phyloP scores from a whole-genome alignment of 2,329 filamentous ascomycete species.

The Diplocarpon rosae region DNA sequence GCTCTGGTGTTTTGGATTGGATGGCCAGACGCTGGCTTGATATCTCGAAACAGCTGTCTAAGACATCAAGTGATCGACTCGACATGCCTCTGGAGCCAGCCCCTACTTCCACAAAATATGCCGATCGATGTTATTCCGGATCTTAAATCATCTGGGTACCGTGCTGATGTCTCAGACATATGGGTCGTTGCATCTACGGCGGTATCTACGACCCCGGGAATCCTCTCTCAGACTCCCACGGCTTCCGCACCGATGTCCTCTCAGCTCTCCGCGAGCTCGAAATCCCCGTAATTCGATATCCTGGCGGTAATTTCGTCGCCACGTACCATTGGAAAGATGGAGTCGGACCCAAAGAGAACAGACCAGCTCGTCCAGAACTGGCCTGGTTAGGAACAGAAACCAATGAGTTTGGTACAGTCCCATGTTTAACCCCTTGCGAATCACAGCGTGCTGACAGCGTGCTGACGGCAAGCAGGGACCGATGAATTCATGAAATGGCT shows the following conservation, averaged over 20 bases:
- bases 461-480: slow-evolving; percentile 38
- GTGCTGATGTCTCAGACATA: slow-evolving; percentile 45
- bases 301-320: slow-evolving; percentile 74
- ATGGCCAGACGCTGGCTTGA: too few species aligned
- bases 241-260: slow-evolving; percentile 72
- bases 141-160: background rate
- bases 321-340: slow-evolving; percentile 83
- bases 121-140: too few species aligned
- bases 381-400: slow-evolving; percentile 69
- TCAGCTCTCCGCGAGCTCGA: slow-evolving; percentile 61
- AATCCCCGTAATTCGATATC: slow-evolving; percentile 68
- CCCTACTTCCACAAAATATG: too few species aligned
- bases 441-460: background rate
- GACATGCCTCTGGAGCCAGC: too few species aligned
- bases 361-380: slow-evolving; percentile 55
- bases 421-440: background rate
- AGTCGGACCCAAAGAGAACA: slow-evolving; percentile 59
- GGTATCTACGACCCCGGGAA: slow-evolving; percentile 74
- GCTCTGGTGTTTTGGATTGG: background rate
- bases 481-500: slow-evolving; percentile 84
- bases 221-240: slow-evolving; percentile 59
- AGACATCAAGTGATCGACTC: too few species aligned
- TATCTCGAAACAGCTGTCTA: too few species aligned
- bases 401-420: slow-evolving; percentile 56
- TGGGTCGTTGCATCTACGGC: slow-evolving; percentile 82